Conservation (phyloP, 2,329 filamentous ascomycete species). For the Colletotrichum somersetense region DNA sequence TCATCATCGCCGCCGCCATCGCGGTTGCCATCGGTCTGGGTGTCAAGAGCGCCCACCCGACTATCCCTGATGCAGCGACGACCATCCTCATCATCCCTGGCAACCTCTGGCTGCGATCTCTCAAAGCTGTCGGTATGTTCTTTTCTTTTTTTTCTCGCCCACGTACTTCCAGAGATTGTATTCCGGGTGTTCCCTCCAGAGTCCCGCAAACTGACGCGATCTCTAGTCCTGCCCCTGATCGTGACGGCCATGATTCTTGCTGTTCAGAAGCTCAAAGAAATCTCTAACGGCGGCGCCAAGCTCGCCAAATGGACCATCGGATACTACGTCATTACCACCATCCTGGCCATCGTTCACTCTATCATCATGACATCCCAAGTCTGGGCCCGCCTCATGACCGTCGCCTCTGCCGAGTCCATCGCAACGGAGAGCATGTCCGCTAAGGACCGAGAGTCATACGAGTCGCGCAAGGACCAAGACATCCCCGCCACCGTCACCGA, state of each 20-base stretch:
- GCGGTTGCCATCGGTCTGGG: constrained; percentile 63
- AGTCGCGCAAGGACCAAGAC: constrained; percentile 50
- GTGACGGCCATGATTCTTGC: constrained; percentile 65
- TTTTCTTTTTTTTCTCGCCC: neutral
- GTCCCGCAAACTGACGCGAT: neutral
- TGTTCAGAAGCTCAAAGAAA: constrained; percentile 60
- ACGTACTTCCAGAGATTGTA: neutral
- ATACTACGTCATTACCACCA: constrained; percentile 64
- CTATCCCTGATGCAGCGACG: constrained; percentile 57
- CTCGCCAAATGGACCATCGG: constrained; percentile 63
- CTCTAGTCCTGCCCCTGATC: constrained; percentile 63
- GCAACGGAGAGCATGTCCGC: constrained; percentile 46
- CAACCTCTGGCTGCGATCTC: constrained; percentile 61
- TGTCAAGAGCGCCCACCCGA: constrained; percentile 56
- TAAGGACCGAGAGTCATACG: constrained; percentile 48
- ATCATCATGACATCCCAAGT: constrained; percentile 61
- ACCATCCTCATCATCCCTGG: constrained; percentile 62
- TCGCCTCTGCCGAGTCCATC: constrained; percentile 51
- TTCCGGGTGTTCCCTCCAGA: neutral
- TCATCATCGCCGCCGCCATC: constrained; percentile 61
- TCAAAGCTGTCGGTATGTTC: constrained; percentile 61
- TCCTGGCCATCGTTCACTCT: constrained; percentile 62
- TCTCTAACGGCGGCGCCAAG: constrained; percentile 57
- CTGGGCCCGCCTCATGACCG: constrained; percentile 60
- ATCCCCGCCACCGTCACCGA: constrained; percentile 60